These are phyloP conservation scores for Serendipita sp. DNA, from an alignment of 768 basidiomycete genomes.

Conservation along the genomic window DNA sequence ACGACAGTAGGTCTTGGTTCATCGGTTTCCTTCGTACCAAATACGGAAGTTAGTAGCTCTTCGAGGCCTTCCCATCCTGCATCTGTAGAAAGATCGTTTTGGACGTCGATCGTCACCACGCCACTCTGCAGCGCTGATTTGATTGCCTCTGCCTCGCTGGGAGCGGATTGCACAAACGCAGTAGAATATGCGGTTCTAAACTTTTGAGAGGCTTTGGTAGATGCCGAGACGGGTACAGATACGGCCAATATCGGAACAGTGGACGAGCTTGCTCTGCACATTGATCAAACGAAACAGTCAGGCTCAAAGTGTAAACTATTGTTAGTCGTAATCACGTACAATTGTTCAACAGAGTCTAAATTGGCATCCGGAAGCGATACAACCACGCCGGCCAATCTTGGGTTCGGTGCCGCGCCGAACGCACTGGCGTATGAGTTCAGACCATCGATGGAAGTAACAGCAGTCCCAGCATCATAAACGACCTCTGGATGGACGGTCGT, in stretches of 20 bases:
- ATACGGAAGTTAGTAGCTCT: conserved; percentile 51
- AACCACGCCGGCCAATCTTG: conserved; percentile 40
- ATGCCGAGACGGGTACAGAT: background rate
- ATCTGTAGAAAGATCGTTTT: conserved; percentile 36
- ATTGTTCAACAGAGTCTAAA: background rate
- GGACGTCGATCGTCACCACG: conserved; percentile 57
- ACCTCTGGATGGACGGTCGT: conserved; percentile 44
- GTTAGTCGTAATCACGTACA: background rate
- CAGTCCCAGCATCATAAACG: conserved; percentile 56
- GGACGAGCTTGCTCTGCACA: background rate
- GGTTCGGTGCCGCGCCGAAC: conserved; percentile 29
- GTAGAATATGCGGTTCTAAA: conserved; percentile 42
- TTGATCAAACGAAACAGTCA: background rate
- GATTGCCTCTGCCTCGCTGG: conserved; percentile 38
- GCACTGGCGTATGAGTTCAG: conserved; percentile 39
- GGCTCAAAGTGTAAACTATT: background rate
- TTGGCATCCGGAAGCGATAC: conserved; percentile 27
- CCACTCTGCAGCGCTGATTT: conserved; percentile 50
- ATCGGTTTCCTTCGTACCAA: conserved; percentile 17
- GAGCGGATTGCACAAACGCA: conserved; percentile 34
- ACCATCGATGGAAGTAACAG: conserved; percentile 27
- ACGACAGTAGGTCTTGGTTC: conserved; percentile 37
- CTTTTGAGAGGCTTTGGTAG: conserved; percentile 17
- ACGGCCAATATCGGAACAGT: conserved; percentile 2
- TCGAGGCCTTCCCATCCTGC: conserved; percentile 50